Percentiles rank a stretch among this genome's conserved stretches.
These are phyloP conservation scores for Colletotrichum gloeosporioides DNA, from an alignment of 2,329 filamentous ascomycete species.

Conservation along the genomic window DNA sequence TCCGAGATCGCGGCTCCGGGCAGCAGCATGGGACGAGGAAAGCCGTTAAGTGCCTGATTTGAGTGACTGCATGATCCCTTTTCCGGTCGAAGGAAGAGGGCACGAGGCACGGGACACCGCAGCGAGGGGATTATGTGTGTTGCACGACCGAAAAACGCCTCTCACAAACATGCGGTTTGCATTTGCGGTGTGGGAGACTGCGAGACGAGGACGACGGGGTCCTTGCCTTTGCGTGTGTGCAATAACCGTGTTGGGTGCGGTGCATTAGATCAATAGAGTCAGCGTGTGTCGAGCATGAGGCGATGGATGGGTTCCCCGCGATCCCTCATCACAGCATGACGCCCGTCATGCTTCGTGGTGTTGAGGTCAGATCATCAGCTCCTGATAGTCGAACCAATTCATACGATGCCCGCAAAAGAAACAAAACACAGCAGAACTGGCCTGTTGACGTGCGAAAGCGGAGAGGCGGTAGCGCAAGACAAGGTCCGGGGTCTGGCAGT, in stretches of 20 bases:
- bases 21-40: slow-evolving; percentile 2
- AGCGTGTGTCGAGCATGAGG: neutral
- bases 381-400: slow-evolving; percentile 2
- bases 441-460: slow-evolving; percentile 15
- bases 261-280: neutral
- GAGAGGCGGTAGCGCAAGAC: slow-evolving; percentile 13
- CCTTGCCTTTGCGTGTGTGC: neutral
- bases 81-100: neutral
- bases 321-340: neutral
- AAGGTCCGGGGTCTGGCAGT: slow-evolving; percentile 15
- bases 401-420: slow-evolving; percentile 19
- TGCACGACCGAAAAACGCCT: neutral
- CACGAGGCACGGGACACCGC: neutral
- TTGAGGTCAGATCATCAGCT: slow-evolving; percentile 14
- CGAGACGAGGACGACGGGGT: neutral
- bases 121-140: neutral
- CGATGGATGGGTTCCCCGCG: neutral
- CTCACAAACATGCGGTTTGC: slow-evolving; percentile 2
- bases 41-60: neutral
- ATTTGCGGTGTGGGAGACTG: slow-evolving; percentile 16
- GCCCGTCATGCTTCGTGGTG: neutral
- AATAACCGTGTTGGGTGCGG: neutral
- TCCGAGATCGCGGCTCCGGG: slow-evolving; percentile 18
- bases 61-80: neutral
- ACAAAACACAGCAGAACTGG: slow-evolving; percentile 3